Evolutionary conservation across 495 filamentous ascomycete genomes (phyloP).

Genomic region (Annulohypoxylon stygium): DNA sequence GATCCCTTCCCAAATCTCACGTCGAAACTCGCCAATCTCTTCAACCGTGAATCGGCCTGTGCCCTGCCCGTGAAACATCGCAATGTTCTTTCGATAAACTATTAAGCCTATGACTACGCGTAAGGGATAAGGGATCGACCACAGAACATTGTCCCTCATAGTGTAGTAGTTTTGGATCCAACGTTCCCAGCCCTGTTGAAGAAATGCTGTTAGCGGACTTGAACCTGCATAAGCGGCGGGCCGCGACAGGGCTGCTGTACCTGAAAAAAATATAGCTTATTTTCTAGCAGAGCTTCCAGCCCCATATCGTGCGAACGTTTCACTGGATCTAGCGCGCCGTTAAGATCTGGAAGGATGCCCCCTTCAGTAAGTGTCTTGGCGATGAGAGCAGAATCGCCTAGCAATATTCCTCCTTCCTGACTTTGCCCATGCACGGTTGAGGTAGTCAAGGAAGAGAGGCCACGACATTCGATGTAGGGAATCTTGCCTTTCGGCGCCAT

Average conservation of each 20-base stretch:
- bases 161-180: constrained; percentile 73
- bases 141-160: constrained; percentile 68
- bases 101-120: constrained; percentile 67
- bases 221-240: background rate
- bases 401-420: constrained; percentile 10
- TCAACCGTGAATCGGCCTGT: constrained; percentile 62
- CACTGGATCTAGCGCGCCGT: constrained; percentile 52
- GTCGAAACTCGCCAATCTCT: constrained; percentile 61
- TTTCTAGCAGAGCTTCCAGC: constrained; percentile 68
- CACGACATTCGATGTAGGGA: constrained; percentile 63
- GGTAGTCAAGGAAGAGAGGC: constrained; percentile 5
- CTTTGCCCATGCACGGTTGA: background rate
- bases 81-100: constrained; percentile 57
- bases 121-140: constrained; percentile 62
- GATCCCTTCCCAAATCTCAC: constrained; percentile 67
- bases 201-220: background rate
- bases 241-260: background rate
- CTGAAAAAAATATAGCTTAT: constrained; percentile 67
- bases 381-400: constrained; percentile 69
- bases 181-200: constrained; percentile 57
- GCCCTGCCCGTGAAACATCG: constrained; percentile 68
- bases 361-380: constrained; percentile 56
- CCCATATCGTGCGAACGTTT: constrained; percentile 64
- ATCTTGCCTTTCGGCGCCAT: constrained; percentile 70
- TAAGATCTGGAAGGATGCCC: constrained; percentile 62